Evolutionary conservation across 768 basidiomycete genomes (phyloP), one percentile per base, ranked within the genome.

Genomic region (Lentinula aciculospora): DNA sequence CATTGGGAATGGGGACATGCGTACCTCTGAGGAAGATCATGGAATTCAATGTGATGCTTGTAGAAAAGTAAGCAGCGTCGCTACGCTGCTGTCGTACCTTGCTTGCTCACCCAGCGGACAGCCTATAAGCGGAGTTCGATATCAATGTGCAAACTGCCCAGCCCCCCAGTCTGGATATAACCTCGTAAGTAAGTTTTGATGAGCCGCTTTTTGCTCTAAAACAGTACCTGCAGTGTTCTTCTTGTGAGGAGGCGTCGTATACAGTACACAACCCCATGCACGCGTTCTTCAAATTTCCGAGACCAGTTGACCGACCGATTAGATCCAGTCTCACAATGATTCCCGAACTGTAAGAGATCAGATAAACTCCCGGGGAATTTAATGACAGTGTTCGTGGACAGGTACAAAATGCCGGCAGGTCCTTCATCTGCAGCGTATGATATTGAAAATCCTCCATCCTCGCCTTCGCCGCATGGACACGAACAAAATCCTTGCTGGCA

Each of bases 131-230:
- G 94, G 95, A 4, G 73, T 81, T 46, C 78, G 94, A 40, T 98
- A 88, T 68, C 94, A 97, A 67, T 98, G 95, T 66, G 92, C 88
- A 12, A 88, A 86, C 60, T 98, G 95, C 65, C 83, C 92, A 0
- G 94, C 94, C 3, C 75, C 75, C 37, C 85, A 92, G 0, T 73
- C 72, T 19, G 69, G 83, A 9, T 94, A 82, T 69, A 95, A 81
- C 68, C 71, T 97, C 66, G 94, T 96, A 66, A 57, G 81, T 69
- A 17, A n/a, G n/a, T n/a, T n/a, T n/a, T n/a, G n/a, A n/a, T n/a
- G n/a, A n/a, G n/a, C 44, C 59, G 27, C 61, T 53, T 25, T 32
- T 19, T 17, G 48, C 51, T 15, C 8, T 31, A 17, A 25, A 8
- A 44, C 27, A 47, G 54, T 42, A 37, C 53, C 28, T 47, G 0